Evolutionary conservation across 768 basidiomycete species (phyloP), one percentile per base, ranked within the genome.

Genomic region (Podaxis sp.): DNA sequence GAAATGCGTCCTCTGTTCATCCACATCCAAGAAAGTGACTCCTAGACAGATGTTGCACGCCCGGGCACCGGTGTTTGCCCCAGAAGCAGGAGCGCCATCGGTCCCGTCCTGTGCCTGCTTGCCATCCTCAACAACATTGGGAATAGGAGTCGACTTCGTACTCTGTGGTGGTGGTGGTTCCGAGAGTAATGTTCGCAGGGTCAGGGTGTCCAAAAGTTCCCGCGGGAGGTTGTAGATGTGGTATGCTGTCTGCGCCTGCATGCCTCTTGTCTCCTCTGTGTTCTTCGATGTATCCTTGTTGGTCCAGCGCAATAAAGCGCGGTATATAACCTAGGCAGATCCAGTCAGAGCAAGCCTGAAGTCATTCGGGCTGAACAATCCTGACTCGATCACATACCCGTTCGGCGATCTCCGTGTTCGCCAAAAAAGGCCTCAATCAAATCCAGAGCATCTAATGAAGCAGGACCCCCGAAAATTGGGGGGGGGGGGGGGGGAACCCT

Each of bases 1-100:
- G 73, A 92, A 97, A 74, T 98, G 96, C 1, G 77, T 72, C 55
- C 95, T 82, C 68, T 98, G 94, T 63, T 90, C 91, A 37, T 90
- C 86, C 5, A 98, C 82, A 61, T 89, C 87, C 12, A 77, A 66
- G 66, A 98, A 98, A 0, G 75, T 68, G 2, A 83, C 81, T 4
- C 87, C 90, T 17, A 86, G 79, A 68, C 93, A 94, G 55, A 93
- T 76, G 56, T 84, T 89, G 71, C 92, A 94, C 0, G 86, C 78
- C 60, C 85, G 78, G 38, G 83, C 78, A 36, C 81, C 80, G 15
- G 76, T 68, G 25, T 76, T 70, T 40, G 76, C 59, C 24, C 75
- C 64, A 36, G 74, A 57, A 40, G 71, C 52, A 19, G 69, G 46
- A 55, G 76, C 71, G 43, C 73, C 73, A 38, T 59, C 49, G 49